These are phyloP conservation scores for Clonostachys rosea DNA, from an alignment of 2,329 filamentous ascomycete genomes.

Conservation along the genomic window DNA sequence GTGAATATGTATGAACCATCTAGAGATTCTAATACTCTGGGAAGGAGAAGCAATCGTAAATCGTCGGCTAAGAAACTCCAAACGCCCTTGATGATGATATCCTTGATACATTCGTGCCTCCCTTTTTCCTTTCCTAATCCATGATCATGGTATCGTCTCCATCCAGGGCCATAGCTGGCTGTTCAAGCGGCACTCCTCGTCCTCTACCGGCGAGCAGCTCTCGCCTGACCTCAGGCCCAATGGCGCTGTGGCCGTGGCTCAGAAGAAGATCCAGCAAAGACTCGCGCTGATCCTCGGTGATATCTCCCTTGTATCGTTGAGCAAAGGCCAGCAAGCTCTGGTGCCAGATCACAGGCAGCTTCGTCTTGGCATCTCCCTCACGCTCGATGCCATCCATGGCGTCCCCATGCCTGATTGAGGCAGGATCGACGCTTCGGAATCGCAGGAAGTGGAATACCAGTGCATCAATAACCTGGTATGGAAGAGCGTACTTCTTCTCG, in stretches of 20 bases:
- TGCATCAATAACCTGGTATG: slow-evolving; percentile 90
- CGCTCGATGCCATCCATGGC: slow-evolving; percentile 41
- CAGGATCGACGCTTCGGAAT: slow-evolving; percentile 68
- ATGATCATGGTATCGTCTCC: slow-evolving; percentile 93
- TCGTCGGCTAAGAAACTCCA: too few relatives aligned
- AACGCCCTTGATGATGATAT: too few relatives aligned
- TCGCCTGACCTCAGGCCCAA: slow-evolving; percentile 85
- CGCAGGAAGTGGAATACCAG: slow-evolving; percentile 96
- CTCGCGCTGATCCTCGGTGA: slow-evolving; percentile 92
- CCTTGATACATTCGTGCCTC: too few relatives aligned
- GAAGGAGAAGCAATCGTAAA: neutral
- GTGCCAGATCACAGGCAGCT: slow-evolving; percentile 92
- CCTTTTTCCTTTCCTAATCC: slow-evolving; percentile 23
- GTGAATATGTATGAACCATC: too few relatives aligned
- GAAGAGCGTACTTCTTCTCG: slow-evolving; percentile 95
- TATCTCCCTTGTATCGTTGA: slow-evolving; percentile 91
- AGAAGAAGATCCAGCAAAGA: slow-evolving; percentile 83
- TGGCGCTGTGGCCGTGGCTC: slow-evolving; percentile 78
- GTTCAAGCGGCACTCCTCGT: slow-evolving; percentile 66
- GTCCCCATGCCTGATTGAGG: slow-evolving; percentile 45
- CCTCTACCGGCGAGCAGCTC: slow-evolving; percentile 86
- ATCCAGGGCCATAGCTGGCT: slow-evolving; percentile 48
- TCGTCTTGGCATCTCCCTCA: slow-evolving; percentile 48
- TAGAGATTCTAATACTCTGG: neutral
- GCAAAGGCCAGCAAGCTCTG: slow-evolving; percentile 90